Evolutionary conservation across 192 early-diverging fungal genomes (phyloP).

Genomic region (Helicostylum pulchrum): DNA sequence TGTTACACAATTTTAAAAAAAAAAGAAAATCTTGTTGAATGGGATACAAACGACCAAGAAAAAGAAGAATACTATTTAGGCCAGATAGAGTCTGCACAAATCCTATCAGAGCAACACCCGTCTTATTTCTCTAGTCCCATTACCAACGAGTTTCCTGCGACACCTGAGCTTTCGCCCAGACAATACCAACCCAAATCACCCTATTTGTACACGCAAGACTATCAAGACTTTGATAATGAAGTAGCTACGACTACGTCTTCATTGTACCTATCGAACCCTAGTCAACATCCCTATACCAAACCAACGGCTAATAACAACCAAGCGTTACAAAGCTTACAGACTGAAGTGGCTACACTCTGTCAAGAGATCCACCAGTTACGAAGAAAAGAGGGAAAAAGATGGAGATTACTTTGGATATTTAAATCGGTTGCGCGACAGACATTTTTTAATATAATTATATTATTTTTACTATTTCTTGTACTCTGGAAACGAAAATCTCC

Average conservation of each 20-base stretch:
- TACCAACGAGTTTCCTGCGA: conserved; percentile 17
- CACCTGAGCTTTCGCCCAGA: conserved; percentile 23
- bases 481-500: conserved; percentile 23
- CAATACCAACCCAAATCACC: neutral
- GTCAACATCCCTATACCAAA: conserved; percentile 4
- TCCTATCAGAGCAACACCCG: neutral
- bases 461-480: conserved; percentile 22
- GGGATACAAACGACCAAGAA: conserved; percentile 12
- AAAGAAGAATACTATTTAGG: conserved; percentile 16
- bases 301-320: neutral
- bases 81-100: neutral
- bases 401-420: conserved; percentile 8
- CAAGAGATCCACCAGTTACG: neutral
- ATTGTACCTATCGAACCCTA: neutral
- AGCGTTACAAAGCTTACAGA: conserved; percentile 1
- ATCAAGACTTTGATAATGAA: conserved; percentile 19
- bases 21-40: neutral
- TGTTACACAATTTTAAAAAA: conserved; percentile 10
- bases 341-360: neutral
- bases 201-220: neutral
- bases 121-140: conserved; percentile 10
- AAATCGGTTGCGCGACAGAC: conserved; percentile 29
- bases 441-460: conserved; percentile 23
- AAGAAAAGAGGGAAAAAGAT: neutral
- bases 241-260: conserved; percentile 22